Conservation (phyloP, 805 yeast species). For the Sungouiozyma ichnusensis region DNA sequence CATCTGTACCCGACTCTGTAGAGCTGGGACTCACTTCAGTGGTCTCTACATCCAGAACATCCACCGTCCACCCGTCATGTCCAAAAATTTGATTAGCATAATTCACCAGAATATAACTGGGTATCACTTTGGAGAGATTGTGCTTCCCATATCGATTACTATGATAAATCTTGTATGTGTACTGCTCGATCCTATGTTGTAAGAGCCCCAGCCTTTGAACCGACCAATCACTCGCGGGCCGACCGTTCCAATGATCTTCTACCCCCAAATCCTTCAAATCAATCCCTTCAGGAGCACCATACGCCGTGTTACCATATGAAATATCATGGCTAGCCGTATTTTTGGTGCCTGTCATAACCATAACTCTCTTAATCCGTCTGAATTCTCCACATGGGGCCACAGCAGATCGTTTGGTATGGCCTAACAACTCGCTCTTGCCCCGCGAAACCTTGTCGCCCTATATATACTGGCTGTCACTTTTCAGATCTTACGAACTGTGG, state of each 20-base stretch:
- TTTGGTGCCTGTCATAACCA: background rate
- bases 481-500: too few relatives aligned
- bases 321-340: background rate
- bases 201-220: slow-evolving; percentile 37
- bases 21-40: slow-evolving; percentile 9
- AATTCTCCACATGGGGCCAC: too few relatives aligned
- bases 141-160: slow-evolving; percentile 19
- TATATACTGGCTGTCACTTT: too few relatives aligned
- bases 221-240: slow-evolving; percentile 40
- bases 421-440: too few relatives aligned
- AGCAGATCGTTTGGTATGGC: too few relatives aligned
- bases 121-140: slow-evolving; percentile 22
- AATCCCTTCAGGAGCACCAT: slow-evolving; percentile 13
- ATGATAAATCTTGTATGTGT: slow-evolving; percentile 21
- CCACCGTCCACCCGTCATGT: slow-evolving; percentile 46
- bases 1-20: background rate
- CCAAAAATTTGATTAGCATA: slow-evolving; percentile 46
- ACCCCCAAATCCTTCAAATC: slow-evolving; percentile 19
- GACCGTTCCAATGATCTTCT: slow-evolving; percentile 27
- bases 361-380: too few relatives aligned
- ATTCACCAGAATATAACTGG: slow-evolving; percentile 28
- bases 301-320: slow-evolving; percentile 8
- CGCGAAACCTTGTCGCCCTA: too few relatives aligned
- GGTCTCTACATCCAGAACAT: slow-evolving; percentile 25
- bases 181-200: slow-evolving; percentile 36